These are phyloP conservation scores for Penicillium crystallinum DNA, from an alignment of 495 filamentous ascomycete genomes.

Conservation along the genomic window DNA sequence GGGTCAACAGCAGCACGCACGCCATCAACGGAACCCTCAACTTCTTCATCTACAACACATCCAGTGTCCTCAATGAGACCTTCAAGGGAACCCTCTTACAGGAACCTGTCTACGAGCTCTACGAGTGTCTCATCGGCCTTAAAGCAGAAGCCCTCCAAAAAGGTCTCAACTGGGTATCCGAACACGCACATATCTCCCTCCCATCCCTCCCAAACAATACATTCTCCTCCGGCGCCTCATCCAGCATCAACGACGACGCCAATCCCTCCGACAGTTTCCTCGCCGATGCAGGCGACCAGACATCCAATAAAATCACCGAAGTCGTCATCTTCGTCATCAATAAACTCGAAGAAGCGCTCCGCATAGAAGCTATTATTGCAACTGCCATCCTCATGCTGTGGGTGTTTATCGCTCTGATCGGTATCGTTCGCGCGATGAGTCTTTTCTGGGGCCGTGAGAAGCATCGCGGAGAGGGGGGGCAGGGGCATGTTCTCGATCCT, in stretches of 20 bases:
- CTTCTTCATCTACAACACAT: constrained; percentile 69
- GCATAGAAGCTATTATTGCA: constrained; percentile 73
- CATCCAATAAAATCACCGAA: constrained; percentile 74
- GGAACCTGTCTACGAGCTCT: constrained; percentile 64
- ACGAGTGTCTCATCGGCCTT: constrained; percentile 70
- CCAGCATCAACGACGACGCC: constrained; percentile 48
- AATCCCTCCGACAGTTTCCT: constrained; percentile 63
- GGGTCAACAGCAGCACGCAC: constrained; percentile 75
- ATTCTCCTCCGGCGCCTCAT: constrained; percentile 73
- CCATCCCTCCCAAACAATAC: constrained; percentile 72
- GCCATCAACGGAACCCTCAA: constrained; percentile 85
- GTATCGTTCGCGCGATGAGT: constrained; percentile 58
- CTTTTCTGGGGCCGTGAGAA: constrained; percentile 38
- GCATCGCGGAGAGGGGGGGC: constrained; percentile 44
- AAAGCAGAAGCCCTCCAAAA: constrained; percentile 73
- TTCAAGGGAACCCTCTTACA: constrained; percentile 76
- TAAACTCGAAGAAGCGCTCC: constrained; percentile 58
- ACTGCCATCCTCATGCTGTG: constrained; percentile 64
- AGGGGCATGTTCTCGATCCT: constrained; percentile 25
- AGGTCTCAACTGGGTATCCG: constrained; percentile 82
- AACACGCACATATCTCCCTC: constrained; percentile 78
- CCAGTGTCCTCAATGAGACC: constrained; percentile 61
- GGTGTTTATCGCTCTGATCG: constrained; percentile 69
- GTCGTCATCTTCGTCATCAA: constrained; percentile 62
- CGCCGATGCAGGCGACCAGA: constrained; percentile 58